Base-by-base conservation (phyloP, 805 yeast species). In the Cyberlindnera japonica region DNA sequence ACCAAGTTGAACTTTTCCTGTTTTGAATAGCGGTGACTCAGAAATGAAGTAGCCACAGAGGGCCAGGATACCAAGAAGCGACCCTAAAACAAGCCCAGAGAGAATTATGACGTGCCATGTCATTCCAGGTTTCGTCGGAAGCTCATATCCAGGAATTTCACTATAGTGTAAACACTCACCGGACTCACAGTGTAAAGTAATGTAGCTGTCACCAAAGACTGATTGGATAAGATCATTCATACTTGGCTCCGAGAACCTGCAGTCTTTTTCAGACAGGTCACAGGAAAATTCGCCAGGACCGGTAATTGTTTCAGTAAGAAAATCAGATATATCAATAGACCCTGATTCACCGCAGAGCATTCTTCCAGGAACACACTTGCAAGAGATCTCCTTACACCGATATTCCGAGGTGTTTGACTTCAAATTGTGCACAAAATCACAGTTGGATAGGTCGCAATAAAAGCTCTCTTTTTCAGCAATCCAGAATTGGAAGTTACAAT, bases 221-320 rank as follows among this genome's bases (percentile, higher is more conserved):
- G 87, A 79, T 43, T 79, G 71, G 42, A 93, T 93, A 55, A 93
- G 72, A 49, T 86, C 95, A 64, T 93, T 86, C 97, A 93, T 91
- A 40, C 93, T 81, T 33, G 99, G 98, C 58, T 93, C 99, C 3
- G 91, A 81, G 55, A 93, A 93, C 34, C 70, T 70, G 65, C 99
- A 93, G 33, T 69, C 63, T 30, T 71, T 75, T 13, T 73, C 59
- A 6, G 64, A 60, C 17, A 85, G 60, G 59, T 88, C 86, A 65
- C 99, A 93, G 4, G 78, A 65, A 55, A 93, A 89, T 47, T 84
- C 90, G 23, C 96, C 99, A 0, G 99, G 99, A 2, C 99, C 99
- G 27, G 67, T 68, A 45, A 93, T 89, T 5, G 95, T 85, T 57
- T 90, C 93, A 2, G 89, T 79, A 45, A 93, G 70, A 61, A 95